A percentile compares a stretch with the other conserved stretches of the same genome.
Conservation (phyloP, 208 protist genomes). For the Leptomonas pyrrhocoris region DNA sequence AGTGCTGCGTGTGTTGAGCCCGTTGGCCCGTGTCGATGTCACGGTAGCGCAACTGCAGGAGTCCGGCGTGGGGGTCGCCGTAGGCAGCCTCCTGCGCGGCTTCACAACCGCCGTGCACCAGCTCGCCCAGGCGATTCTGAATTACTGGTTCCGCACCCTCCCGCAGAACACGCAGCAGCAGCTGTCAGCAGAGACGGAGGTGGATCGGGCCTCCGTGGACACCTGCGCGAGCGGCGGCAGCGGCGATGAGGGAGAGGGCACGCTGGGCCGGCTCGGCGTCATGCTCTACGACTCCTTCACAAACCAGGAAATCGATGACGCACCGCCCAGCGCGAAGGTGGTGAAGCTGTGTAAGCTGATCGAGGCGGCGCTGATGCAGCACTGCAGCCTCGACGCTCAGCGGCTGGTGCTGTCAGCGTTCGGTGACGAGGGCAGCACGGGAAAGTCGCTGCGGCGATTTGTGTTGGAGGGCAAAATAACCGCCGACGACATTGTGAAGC, state of each 20-base stretch:
- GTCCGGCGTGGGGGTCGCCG: slow-evolving; percentile 56
- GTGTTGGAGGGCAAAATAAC: slow-evolving; percentile 54
- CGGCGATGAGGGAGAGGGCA: slow-evolving; percentile 21
- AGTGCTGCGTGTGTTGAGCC: slow-evolving; percentile 47
- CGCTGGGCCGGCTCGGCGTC: slow-evolving; percentile 60
- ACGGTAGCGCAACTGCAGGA: slow-evolving; percentile 63
- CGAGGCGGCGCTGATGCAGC: slow-evolving; percentile 38
- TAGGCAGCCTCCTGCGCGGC: slow-evolving; percentile 51
- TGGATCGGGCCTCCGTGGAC: slow-evolving; percentile 57
- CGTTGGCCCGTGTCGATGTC: slow-evolving; percentile 44
- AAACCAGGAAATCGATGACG: slow-evolving; percentile 68
- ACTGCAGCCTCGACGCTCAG: slow-evolving; percentile 41
- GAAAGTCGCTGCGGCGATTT: slow-evolving; percentile 45
- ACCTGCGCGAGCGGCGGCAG: slow-evolving; percentile 40
- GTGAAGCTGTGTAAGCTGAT: slow-evolving; percentile 39
- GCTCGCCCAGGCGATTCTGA: slow-evolving; percentile 65
- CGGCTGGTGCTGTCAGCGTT: slow-evolving; percentile 42
- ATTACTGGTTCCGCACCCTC: slow-evolving; percentile 77
- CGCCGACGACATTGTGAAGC: slow-evolving; percentile 48
- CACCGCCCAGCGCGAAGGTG: slow-evolving; percentile 32
- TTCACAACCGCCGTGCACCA: slow-evolving; percentile 45
- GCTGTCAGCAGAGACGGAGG: slow-evolving; percentile 41
- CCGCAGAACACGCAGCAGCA: slow-evolving; percentile 42
- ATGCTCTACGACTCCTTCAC: slow-evolving; percentile 69
- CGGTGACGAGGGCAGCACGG: slow-evolving; percentile 31